Evolutionary conservation across 306 rosid genomes (phyloP).

Genomic region (Sicyos baderoa): DNA sequence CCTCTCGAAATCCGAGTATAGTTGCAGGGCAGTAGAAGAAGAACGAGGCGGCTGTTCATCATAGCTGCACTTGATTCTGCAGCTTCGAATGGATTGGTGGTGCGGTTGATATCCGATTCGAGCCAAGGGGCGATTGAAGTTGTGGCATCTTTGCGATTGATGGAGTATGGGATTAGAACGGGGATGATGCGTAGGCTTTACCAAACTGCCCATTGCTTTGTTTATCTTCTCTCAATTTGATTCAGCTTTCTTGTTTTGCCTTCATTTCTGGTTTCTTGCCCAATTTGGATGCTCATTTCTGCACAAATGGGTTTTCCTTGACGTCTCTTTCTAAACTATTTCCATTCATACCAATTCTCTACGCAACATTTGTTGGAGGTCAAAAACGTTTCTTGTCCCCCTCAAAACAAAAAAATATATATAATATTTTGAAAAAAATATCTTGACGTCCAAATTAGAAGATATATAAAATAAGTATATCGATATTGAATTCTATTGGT

Average conservation of each 20-base stretch:
- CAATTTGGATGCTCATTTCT: neutral
- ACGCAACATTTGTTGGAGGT: too few species aligned
- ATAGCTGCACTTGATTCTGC: slow-evolving; percentile 31
- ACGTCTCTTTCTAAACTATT: neutral
- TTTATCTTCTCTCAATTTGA: neutral
- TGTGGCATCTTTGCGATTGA: neutral
- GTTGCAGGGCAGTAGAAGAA: slow-evolving; percentile 49
- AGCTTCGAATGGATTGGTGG: slow-evolving; percentile 2
- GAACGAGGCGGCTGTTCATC: slow-evolving; percentile 23
- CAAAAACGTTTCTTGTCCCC: too few species aligned
- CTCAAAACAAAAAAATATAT: too few species aligned
- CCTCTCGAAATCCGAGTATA: slow-evolving; percentile 83
- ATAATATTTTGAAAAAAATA: too few species aligned
- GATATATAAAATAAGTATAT: too few species aligned
- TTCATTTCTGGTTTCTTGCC: neutral
- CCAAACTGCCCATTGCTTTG: slow-evolving; percentile 30
- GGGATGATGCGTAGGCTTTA: slow-evolving; percentile 21
- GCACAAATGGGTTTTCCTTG: neutral
- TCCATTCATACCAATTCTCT: neutral
- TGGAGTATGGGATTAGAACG: slow-evolving; percentile 14
- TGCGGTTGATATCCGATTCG: slow-evolving; percentile 19
- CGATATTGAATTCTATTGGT: too few species aligned
- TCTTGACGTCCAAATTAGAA: too few species aligned
- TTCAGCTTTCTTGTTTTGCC: neutral
- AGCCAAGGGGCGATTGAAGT: slow-evolving; percentile 15